Percentiles rank a stretch among this genome's conserved stretches.
phyloP scores from a whole-genome alignment of 768 basidiomycete species.

The Tricholoma saponaceum region DNA sequence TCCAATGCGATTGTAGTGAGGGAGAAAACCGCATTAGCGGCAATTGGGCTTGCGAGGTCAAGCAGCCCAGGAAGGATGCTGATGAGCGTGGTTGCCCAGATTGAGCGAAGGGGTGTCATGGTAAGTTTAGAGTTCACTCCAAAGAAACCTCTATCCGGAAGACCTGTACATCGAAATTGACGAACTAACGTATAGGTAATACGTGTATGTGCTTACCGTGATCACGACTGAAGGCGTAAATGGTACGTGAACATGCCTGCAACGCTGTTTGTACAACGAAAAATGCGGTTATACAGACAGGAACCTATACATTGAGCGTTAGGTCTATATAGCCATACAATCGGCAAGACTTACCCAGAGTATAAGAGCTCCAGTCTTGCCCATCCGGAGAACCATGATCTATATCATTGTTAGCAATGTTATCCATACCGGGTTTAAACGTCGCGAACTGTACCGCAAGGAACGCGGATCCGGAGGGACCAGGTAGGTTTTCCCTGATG shows the following conservation, averaged over 20 bases:
- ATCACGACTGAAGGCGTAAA: slow-evolving; percentile 85
- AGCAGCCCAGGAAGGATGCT: slow-evolving; percentile 70
- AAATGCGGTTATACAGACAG: slow-evolving; percentile 84
- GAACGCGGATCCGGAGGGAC: slow-evolving; percentile 68
- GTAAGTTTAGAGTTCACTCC: slow-evolving; percentile 60
- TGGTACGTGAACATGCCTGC: slow-evolving; percentile 77
- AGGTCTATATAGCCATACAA: background rate
- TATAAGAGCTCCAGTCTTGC: slow-evolving; percentile 68
- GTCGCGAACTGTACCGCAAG: slow-evolving; percentile 41
- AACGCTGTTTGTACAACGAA: slow-evolving; percentile 79
- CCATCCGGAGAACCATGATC: slow-evolving; percentile 76
- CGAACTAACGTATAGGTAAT: background rate
- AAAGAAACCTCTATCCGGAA: slow-evolving; percentile 79
- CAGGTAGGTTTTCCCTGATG: slow-evolving; percentile 58
- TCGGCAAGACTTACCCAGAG: slow-evolving; percentile 54
- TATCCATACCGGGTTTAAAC: background rate
- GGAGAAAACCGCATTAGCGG: slow-evolving; percentile 79
- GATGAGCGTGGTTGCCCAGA: slow-evolving; percentile 67
- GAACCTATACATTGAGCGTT: slow-evolving; percentile 34
- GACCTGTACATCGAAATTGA: slow-evolving; percentile 29
- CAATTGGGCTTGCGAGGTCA: slow-evolving; percentile 71
- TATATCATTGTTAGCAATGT: slow-evolving; percentile 20
- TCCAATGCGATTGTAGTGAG: slow-evolving; percentile 78
- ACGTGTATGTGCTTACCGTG: slow-evolving; percentile 38
- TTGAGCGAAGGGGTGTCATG: slow-evolving; percentile 72